Base-by-base conservation (phyloP, 495 filamentous ascomycete species). In the Penicillium bialowiezense region DNA sequence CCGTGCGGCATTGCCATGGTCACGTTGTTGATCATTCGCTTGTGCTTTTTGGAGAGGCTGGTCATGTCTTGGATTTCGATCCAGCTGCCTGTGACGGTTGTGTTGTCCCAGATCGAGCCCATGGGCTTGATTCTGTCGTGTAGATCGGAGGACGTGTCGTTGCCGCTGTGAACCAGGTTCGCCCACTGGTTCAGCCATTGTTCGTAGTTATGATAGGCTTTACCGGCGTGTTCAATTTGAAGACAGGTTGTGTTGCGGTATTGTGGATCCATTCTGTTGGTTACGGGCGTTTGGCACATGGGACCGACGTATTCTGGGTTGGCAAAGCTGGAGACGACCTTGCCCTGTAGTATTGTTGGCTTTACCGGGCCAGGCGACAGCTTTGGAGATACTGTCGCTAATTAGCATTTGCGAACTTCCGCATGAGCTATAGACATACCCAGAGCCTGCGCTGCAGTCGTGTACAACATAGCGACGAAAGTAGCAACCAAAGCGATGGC, bases 1-100 rank as follows among this genome's bases (percentile, higher is more conserved):
- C 80, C 72, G 48, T 90, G 87, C 0, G 87, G 87, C 73, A 90
- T 83, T 2, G 85, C 83, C 53, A 89, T 76, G 0, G 84, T 88
- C 33, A 90, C 78, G 55, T 90, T 90, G 63, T 87, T 83, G 49
- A 90, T 61, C 35, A 85, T 67, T 29, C 86, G 70, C 0, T 54
- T 46, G 52, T 78, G 61, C 23, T 64, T 50, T 2, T 63, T 42
- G 10, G 78, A 86, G 2, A 65, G 60, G 4, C 63, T 60, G 1
- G 65, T 69, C 24, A 81, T 72, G 46, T 85, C 62, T 19, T 63
- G 59, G 7, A 63, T 54, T 10, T 78, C 68, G 40, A 88, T 79
- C 85, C 85, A 89, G 29, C 70, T 68, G 3, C 78, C 81, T 3
- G 59, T 73, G 24, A 87, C 64, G 0, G 83, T 86, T 0, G 82